Evolutionary conservation across 2,329 filamentous ascomycete species (phyloP).

Genomic region (Pyrenochaeta sp.): DNA sequence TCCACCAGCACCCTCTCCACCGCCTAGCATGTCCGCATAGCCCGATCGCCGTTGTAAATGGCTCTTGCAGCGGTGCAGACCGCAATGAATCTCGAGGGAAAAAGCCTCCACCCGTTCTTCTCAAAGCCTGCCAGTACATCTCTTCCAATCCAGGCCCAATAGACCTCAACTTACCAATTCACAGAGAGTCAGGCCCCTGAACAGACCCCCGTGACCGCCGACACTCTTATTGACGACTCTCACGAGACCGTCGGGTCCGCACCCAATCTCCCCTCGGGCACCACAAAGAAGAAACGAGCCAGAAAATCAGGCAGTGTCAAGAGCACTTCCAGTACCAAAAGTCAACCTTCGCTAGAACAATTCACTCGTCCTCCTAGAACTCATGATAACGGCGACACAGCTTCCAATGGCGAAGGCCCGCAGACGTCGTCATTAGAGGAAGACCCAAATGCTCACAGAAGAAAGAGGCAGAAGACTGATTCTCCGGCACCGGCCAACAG

Average conservation of each 20-base stretch:
- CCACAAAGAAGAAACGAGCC: conserved; percentile 31
- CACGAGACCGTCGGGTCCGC: conserved; percentile 30
- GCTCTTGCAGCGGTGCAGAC: conserved; percentile 44
- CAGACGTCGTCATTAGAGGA: conserved; percentile 29
- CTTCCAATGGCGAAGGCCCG: background rate
- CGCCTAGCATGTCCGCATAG: too few relatives aligned
- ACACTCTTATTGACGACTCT: conserved; percentile 14
- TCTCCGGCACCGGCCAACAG: conserved; percentile 29
- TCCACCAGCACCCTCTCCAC: conserved; percentile 3
- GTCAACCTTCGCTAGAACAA: conserved; percentile 35
- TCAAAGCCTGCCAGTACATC: conserved; percentile 36
- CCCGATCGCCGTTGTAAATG: conserved; percentile 39
- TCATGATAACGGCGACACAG: background rate
- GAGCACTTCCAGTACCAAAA: conserved; percentile 11
- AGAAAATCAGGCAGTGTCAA: conserved; percentile 28
- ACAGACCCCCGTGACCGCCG: conserved; percentile 5
- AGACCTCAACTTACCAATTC: conserved; percentile 3
- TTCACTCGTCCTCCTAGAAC: conserved; percentile 29
- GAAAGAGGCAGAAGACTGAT: conserved; percentile 50
- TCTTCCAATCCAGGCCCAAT: too few relatives aligned
- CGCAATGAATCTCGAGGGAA: conserved; percentile 48
- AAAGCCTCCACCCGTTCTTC: conserved; percentile 51
- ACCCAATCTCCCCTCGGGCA: conserved; percentile 17
- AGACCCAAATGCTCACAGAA: conserved; percentile 38
- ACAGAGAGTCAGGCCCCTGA: conserved; percentile 23